These are phyloP conservation scores for Xylaria acuta DNA, from an alignment of 495 filamentous ascomycete genomes.

Conservation along the genomic window DNA sequence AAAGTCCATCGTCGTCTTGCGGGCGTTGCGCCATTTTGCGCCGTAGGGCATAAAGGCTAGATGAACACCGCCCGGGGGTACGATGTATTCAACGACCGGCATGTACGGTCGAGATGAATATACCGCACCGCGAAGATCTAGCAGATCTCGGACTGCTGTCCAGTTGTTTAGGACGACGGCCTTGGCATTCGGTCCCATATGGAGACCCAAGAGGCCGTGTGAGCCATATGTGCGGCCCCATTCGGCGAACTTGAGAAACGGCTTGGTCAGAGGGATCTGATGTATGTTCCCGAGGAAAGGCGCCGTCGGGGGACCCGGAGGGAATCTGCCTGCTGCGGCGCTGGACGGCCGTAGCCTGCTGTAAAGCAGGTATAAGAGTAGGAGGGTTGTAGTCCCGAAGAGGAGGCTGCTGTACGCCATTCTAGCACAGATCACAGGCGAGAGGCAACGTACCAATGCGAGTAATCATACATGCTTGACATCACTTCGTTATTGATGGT, in stretches of 20 bases:
- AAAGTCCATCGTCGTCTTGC: constrained; percentile 44
- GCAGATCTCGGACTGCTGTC: constrained; percentile 28
- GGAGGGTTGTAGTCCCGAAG: not conserved
- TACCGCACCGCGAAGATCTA: constrained; percentile 26
- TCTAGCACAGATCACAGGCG: not conserved
- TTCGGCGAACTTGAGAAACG: constrained; percentile 19
- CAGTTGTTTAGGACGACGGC: constrained; percentile 24
- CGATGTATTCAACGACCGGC: not conserved
- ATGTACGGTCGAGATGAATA: constrained; percentile 26
- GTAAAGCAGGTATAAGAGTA: not conserved
- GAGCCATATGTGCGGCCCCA: constrained; percentile 15
- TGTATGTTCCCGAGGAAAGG: constrained; percentile 53
- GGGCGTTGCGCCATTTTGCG: constrained; percentile 24
- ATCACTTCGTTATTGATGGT: not conserved
- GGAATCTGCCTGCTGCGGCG: not conserved
- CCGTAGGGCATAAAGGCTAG: not conserved
- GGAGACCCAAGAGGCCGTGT: constrained; percentile 22
- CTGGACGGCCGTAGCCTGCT: not conserved
- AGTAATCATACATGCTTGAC: not conserved
- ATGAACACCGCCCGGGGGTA: not conserved
- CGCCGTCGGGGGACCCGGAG: constrained; percentile 30
- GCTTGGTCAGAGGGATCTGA: constrained; percentile 43
- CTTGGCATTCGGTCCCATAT: constrained; percentile 3
- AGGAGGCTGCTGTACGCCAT: not conserved
- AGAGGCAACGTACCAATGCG: not conserved